Evolutionary conservation across 192 early-diverging fungal genomes (phyloP).

Genomic region (Backusella sp.): DNA sequence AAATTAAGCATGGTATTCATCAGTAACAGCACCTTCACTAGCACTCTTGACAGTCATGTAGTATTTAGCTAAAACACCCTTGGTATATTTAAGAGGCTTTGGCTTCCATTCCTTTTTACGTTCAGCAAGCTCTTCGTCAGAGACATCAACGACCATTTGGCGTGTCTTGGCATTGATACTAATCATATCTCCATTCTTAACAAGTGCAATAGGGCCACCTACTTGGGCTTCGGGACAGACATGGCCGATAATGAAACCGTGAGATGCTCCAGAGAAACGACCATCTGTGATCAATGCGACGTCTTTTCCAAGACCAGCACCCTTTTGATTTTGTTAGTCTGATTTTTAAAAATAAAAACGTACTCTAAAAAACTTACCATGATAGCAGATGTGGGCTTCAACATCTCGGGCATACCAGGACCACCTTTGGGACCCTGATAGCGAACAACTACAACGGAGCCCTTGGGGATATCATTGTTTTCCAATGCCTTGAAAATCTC

Average conservation of each 20-base stretch:
- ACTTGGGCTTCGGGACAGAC: conserved; percentile 97
- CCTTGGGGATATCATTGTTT: conserved; percentile 82
- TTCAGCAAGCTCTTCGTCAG: conserved; percentile 70
- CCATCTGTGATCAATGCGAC: conserved; percentile 97
- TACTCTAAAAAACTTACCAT: conserved; percentile 49
- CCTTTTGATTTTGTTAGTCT: conserved; percentile 29
- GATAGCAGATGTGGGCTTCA: conserved; percentile 95
- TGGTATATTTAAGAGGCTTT: conserved; percentile 79
- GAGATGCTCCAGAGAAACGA: conserved; percentile 97
- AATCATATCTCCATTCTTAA: conserved; percentile 88
- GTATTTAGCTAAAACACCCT: conserved; percentile 90
- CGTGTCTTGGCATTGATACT: conserved; percentile 82
- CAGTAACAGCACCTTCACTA: conserved; percentile 80
- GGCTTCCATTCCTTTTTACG: conserved; percentile 73
- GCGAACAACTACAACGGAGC: conserved; percentile 90
- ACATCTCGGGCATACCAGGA: conserved; percentile 99
- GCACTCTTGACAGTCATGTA: conserved; percentile 80
- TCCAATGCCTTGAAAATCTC: conserved; percentile 90
- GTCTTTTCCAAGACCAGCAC: conserved; percentile 95
- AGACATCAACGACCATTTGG: conserved; percentile 72
- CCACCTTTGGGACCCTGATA: conserved; percentile 98
- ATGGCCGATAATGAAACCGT: conserved; percentile 99
- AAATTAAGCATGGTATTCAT: conserved; percentile 43
- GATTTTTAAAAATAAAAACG: not conserved
- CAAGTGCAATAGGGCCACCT: conserved; percentile 93